A percentile compares a stretch with the other conserved stretches of the same genome.
These are phyloP conservation scores for Kalmanozyma brasiliensis DNA, from an alignment of 1,284 basidiomycete species.

Conservation along the genomic window DNA sequence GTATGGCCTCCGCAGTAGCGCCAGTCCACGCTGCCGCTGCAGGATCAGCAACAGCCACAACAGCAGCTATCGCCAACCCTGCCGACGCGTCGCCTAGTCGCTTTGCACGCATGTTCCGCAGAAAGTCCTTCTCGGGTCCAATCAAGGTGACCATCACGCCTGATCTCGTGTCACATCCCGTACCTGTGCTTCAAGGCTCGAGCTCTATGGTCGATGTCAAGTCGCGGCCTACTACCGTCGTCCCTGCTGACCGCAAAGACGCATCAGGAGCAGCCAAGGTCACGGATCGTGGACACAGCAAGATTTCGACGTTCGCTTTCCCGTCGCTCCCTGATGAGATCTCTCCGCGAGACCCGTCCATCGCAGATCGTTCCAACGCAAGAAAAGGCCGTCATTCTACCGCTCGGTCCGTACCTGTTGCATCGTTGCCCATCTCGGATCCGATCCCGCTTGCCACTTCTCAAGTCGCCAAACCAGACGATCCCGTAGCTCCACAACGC, in stretches of 20 bases:
- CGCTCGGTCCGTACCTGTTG: conserved; percentile 22
- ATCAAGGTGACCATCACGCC: conserved; percentile 9
- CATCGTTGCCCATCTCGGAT: conserved; percentile 15
- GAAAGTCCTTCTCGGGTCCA: conserved; percentile 32
- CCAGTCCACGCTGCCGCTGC: conserved; percentile 2
- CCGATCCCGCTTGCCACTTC: conserved; percentile 9
- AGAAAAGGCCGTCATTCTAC: conserved; percentile 24
- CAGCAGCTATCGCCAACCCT: neutral
- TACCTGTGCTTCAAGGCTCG: conserved; percentile 17
- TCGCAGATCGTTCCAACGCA: neutral
- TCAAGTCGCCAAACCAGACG: neutral
- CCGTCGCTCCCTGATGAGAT: conserved; percentile 21
- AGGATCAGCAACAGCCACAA: neutral
- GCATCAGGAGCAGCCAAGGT: neutral
- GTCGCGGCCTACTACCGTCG: conserved; percentile 36
- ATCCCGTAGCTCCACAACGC: conserved; percentile 10
- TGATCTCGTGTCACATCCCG: conserved; percentile 12
- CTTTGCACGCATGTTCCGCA: conserved; percentile 29
- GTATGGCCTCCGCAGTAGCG: neutral
- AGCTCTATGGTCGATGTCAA: neutral
- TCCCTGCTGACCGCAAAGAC: conserved; percentile 17
- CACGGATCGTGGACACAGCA: conserved; percentile 1
- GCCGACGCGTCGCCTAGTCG: conserved; percentile 11
- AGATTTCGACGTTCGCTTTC: conserved; percentile 24
- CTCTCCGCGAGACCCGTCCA: neutral